phyloP scores from a whole-genome alignment of 2,329 filamentous ascomycete species.

The Pseudogymnoascus sp. region DNA sequence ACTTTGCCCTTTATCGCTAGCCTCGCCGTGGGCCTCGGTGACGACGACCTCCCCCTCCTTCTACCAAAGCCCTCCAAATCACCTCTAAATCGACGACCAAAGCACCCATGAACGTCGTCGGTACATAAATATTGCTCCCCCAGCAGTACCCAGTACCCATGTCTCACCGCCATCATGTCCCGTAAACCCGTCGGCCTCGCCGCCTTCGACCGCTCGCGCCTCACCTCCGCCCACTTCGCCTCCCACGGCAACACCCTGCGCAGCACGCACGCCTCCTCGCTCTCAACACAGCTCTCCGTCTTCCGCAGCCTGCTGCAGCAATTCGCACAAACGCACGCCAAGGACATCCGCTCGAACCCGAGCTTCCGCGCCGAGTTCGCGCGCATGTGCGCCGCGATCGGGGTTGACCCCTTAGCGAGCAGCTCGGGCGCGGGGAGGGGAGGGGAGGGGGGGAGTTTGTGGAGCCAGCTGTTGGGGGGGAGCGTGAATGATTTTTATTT shows the following conservation, averaged over 20 bases:
- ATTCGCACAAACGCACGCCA: conserved; percentile 88
- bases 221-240: conserved; percentile 83
- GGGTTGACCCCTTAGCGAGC: conserved; percentile 85
- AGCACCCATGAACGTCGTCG: not conserved
- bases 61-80: not conserved
- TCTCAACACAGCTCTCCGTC: conserved; percentile 88
- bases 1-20: not conserved
- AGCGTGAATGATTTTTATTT: conserved; percentile 99
- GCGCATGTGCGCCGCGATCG: conserved; percentile 95
- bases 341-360: conserved; percentile 92
- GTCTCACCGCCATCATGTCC: conserved; percentile 39
- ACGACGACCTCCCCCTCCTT: not conserved
- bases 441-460: conserved; percentile 56
- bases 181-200: conserved; percentile 83
- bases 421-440: conserved; percentile 45
- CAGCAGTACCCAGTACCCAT: not conserved
- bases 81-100: not conserved
- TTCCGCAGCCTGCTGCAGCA: conserved; percentile 94
- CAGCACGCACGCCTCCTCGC: conserved; percentile 70
- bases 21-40: not conserved
- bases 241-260: conserved; percentile 84
- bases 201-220: conserved; percentile 76
- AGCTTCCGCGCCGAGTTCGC: conserved; percentile 94
- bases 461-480: conserved; percentile 84
- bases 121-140: conserved; percentile 3